Evolutionary conservation across 2,329 filamentous ascomycete species (phyloP).

Genomic region (Pseudogymnoascus sp.): DNA sequence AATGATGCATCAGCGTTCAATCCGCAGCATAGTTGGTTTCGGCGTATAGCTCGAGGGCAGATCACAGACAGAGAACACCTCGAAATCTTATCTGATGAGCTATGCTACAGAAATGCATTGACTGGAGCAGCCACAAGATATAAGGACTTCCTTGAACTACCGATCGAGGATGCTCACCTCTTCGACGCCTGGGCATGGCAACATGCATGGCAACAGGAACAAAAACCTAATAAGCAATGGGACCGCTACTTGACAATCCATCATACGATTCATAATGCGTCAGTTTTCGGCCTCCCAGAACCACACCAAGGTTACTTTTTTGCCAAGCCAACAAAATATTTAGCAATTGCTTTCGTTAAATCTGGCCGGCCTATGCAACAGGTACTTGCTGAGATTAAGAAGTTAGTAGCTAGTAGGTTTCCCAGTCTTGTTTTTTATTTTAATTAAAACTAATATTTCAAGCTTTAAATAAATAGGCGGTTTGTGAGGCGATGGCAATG

Average conservation of each 20-base stretch:
- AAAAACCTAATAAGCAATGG: neutral
- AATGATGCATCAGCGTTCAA: neutral
- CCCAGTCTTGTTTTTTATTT: neutral
- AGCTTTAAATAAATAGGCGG: too few relatives aligned
- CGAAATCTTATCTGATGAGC: neutral
- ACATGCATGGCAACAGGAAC: too few relatives aligned
- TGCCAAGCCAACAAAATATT: neutral
- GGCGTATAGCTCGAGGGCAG: neutral
- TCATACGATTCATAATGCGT: neutral
- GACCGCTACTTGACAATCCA: neutral
- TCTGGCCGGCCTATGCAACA: neutral
- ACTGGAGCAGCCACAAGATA: neutral
- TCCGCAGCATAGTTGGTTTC: neutral
- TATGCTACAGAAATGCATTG: neutral
- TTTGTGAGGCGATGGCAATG: too few relatives aligned
- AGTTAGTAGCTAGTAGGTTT: neutral
- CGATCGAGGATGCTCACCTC: neutral
- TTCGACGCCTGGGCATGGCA: neutral
- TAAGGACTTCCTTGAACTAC: neutral
- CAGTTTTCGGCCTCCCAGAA: neutral
- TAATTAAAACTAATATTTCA: neutral
- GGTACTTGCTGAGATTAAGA: neutral
- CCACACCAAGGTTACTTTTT: neutral
- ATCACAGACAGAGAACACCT: neutral
- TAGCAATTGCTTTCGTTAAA: neutral